A percentile compares a stretch with the other conserved stretches of the same genome.
These are phyloP conservation scores for Deuterostichococcus epilithicus DNA, from an alignment of 139 green algal genomes.

Conservation along the genomic window DNA sequence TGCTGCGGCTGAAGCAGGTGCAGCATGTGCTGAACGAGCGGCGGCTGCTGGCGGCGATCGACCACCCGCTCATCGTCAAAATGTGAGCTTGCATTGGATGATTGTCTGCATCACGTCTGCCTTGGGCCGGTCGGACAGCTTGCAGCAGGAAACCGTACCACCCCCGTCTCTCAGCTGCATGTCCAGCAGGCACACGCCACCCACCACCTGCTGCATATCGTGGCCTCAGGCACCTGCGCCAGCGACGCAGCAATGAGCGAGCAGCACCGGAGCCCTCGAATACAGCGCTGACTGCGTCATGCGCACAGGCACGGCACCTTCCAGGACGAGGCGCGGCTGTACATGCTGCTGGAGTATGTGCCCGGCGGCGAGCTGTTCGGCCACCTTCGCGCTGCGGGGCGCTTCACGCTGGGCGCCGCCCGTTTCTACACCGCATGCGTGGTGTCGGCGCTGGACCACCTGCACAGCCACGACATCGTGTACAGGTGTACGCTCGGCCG, in stretches of 20 bases:
- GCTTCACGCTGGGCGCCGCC: background rate
- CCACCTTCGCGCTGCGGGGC: background rate
- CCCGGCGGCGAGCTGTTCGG: constrained; percentile 10
- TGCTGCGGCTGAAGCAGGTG: constrained; percentile 6
- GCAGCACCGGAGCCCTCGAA: too few relatives aligned
- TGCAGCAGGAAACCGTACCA: too few relatives aligned
- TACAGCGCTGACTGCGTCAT: background rate
- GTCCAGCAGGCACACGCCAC: too few relatives aligned
- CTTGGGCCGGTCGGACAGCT: too few relatives aligned
- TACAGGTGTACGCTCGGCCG: background rate
- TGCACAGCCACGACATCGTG: constrained; percentile 5
- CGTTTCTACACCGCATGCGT: constrained; percentile 3
- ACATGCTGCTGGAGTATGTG: constrained; percentile 13
- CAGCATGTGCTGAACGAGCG: constrained; percentile 5
- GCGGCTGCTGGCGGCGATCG: background rate
- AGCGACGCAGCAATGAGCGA: too few relatives aligned
- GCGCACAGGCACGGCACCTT: background rate
- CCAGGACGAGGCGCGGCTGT: background rate
- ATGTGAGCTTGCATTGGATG: background rate
- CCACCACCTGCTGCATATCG: too few relatives aligned
- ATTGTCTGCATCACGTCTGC: too few relatives aligned
- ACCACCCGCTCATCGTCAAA: constrained; percentile 5
- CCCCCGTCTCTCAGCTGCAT: too few relatives aligned
- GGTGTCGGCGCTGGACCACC: background rate
- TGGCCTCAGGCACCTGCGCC: too few relatives aligned